Evolutionary conservation across 306 rosid genomes (phyloP).

Genomic region (Vigna unguiculata): DNA sequence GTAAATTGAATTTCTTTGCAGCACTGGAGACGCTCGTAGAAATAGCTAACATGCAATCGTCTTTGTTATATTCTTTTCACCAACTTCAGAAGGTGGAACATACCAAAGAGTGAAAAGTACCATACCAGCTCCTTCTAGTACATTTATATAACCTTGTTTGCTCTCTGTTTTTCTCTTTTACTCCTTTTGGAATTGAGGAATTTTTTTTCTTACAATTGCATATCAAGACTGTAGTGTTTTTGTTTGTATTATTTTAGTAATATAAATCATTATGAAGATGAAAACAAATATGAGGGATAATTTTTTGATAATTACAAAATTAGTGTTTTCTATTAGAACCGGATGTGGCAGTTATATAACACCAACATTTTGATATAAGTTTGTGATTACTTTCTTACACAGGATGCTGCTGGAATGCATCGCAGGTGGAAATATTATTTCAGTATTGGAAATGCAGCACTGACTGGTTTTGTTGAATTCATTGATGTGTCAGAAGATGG

Average conservation of each 20-base stretch:
- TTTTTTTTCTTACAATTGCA: not conserved
- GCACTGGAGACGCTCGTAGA: conserved; percentile 80
- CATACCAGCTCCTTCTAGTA: conserved; percentile 34
- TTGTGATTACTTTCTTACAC: no score
- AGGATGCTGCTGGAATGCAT: no score
- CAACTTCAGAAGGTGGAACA: conserved; percentile 64
- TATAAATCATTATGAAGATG: not conserved
- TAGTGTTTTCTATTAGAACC: not conserved
- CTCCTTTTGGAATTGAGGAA: not conserved
- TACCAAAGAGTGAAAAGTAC: conserved; percentile 48
- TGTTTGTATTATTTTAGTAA: not conserved
- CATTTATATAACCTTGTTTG: conserved; percentile 17
- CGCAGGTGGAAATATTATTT: no score
- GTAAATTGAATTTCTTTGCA: conserved; percentile 49
- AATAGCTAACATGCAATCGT: conserved; percentile 74
- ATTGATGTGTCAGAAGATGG: no score
- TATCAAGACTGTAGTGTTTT: not conserved
- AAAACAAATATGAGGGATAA: not conserved
- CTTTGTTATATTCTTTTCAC: conserved; percentile 59
- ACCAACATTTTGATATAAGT: not conserved
- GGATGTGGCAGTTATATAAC: not conserved
- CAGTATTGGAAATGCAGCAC: no score
- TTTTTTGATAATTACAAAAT: not conserved
- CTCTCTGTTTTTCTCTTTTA: not conserved
- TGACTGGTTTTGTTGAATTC: no score